Conservation (phyloP, 306 rosid genomes). For the Cucurbita pepo region DNA sequence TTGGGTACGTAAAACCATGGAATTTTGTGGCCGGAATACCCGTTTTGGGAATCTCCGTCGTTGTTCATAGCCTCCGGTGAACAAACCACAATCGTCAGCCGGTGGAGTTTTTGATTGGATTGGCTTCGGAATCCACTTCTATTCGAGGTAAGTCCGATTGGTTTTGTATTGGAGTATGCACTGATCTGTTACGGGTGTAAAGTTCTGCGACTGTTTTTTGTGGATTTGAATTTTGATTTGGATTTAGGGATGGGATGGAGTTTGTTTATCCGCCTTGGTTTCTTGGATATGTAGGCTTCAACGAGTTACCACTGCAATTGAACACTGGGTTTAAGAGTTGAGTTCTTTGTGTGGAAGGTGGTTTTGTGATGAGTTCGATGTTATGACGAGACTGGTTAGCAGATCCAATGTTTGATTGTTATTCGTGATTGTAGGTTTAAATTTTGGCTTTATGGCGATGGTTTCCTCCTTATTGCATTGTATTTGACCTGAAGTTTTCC, state of each 20-base stretch:
- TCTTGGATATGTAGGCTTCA: not conserved
- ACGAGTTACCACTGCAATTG: not conserved
- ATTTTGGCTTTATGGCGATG: not conserved
- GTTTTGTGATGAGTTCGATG: constrained; percentile 1
- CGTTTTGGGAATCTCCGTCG: not conserved
- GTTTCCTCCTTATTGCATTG: not conserved
- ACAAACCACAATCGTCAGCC: not conserved
- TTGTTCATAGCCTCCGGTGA: not conserved
- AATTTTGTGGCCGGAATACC: not conserved
- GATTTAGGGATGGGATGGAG: not conserved
- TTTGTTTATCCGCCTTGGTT: not conserved
- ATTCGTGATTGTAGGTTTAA: not conserved
- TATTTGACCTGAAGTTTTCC: constrained; percentile 1
- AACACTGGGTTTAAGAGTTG: constrained; percentile 1
- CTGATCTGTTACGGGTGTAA: not conserved
- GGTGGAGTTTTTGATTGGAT: not conserved
- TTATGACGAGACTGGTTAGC: not conserved
- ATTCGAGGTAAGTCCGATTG: constrained; percentile 3
- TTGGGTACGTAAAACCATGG: constrained; percentile 1
- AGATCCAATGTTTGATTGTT: not conserved
- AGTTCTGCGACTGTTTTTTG: not conserved
- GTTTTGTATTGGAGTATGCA: not conserved
- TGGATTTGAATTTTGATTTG: not conserved
- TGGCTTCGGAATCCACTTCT: not conserved
- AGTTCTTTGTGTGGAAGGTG: constrained; percentile 2